Percentiles rank a stretch among this genome's conserved stretches.
These are phyloP conservation scores for Cryphonectria naterciae DNA, from an alignment of 2,329 filamentous ascomycete species.

Conservation along the genomic window DNA sequence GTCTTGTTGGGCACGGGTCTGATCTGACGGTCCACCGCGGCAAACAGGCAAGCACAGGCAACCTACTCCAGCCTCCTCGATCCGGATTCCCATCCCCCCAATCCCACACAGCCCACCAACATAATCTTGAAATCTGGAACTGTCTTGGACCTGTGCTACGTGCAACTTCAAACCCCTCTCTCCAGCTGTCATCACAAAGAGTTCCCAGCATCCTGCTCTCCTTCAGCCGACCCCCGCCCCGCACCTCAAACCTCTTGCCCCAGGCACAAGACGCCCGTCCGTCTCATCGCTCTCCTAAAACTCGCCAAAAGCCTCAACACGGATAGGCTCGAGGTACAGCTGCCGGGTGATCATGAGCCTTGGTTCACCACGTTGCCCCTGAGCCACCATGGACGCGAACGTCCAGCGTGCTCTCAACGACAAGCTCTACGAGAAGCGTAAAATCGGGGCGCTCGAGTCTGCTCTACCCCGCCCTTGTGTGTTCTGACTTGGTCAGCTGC, in stretches of 20 bases:
- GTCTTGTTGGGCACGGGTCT: constrained; percentile 1
- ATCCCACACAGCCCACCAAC: not conserved
- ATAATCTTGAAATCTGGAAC: too few relatives aligned
- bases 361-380: not conserved
- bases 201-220: not conserved
- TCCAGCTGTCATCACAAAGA: not conserved
- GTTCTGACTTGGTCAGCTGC: constrained; percentile 10
- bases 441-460: constrained; percentile 94
- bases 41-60: not conserved
- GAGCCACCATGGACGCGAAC: constrained; percentile 74
- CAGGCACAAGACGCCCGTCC: not conserved
- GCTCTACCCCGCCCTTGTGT: constrained; percentile 36
- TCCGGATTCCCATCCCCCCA: not conserved
- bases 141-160: not conserved
- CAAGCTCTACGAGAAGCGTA: constrained; percentile 98
- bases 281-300: not conserved
- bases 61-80: constrained; percentile 9
- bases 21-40: not conserved
- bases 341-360: not conserved
- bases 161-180: not conserved
- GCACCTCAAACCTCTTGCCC: too few relatives aligned
- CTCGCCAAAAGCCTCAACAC: not conserved
- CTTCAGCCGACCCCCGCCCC: not conserved
- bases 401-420: constrained; percentile 93
- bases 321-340: not conserved